phyloP scores from a whole-genome alignment of 2,329 filamentous ascomycete species.

The Pezicula carpinea region DNA sequence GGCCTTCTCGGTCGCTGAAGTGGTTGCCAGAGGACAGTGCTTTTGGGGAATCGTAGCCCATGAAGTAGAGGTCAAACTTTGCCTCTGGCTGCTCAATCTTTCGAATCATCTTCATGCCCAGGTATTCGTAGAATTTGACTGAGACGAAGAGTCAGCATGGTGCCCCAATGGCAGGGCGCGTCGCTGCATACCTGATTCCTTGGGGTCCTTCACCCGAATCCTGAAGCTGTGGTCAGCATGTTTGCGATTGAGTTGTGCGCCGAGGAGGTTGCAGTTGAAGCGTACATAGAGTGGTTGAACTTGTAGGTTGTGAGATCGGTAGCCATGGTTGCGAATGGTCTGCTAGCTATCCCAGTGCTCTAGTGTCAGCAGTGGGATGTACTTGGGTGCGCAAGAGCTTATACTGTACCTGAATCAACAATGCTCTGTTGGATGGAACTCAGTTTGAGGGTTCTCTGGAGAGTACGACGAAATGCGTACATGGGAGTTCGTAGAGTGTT shows the following conservation, averaged over 20 bases:
- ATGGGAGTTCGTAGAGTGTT: conserved; percentile 11
- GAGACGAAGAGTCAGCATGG: conserved; percentile 5
- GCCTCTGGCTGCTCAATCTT: conserved; percentile 78
- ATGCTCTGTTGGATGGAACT: conserved; percentile 12
- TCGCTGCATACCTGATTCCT: conserved; percentile 57
- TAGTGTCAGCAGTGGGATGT: conserved; percentile 10
- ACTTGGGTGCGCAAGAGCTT: conserved; percentile 1
- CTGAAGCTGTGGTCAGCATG: conserved; percentile 38
- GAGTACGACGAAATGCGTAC: conserved; percentile 15
- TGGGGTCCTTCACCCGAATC: conserved; percentile 92
- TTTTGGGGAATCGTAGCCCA: conserved; percentile 76
- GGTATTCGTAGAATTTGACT: conserved; percentile 91
- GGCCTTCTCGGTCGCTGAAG: conserved; percentile 76
- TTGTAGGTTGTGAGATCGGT: conserved; percentile 75
- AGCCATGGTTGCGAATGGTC: conserved; percentile 40
- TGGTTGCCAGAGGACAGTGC: conserved; percentile 70
- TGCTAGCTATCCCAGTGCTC: conserved; percentile 19
- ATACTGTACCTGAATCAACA: conserved; percentile 21
- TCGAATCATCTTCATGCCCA: conserved; percentile 81
- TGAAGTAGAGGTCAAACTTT: conserved; percentile 95
- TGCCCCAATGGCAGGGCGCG: neutral
- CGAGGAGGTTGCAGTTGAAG: conserved; percentile 22
- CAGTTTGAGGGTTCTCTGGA: conserved; percentile 17
- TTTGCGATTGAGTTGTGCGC: neutral
- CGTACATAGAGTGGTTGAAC: conserved; percentile 80